These are phyloP conservation scores for Podila verticillata DNA, from an alignment of 192 early-diverging fungal genomes.

Conservation along the genomic window DNA sequence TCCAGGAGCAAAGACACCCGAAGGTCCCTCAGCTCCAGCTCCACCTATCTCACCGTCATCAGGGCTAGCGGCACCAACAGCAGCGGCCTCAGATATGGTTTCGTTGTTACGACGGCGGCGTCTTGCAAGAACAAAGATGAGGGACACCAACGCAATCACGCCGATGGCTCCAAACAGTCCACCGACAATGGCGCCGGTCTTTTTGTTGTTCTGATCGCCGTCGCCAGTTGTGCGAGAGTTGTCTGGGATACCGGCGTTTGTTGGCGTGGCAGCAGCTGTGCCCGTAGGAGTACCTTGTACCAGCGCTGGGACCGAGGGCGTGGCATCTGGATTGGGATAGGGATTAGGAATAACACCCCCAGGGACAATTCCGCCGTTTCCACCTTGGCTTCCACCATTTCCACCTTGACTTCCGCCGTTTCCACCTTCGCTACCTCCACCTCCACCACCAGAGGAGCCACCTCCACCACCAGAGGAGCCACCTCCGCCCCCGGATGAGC, in stretches of 20 bases:
- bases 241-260: conserved; percentile 5
- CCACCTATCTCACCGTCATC: conserved; percentile 2
- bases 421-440: too few relatives aligned
- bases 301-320: conserved; percentile 10
- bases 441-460: too few relatives aligned
- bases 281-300: conserved; percentile 10
- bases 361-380: not conserved
- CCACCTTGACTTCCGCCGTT: too few relatives aligned
- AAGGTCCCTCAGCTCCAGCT: conserved; percentile 1
- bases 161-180: conserved; percentile 5
- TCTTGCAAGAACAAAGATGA: conserved; percentile 25
- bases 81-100: not conserved
- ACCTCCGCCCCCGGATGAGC: too few relatives aligned
- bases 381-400: too few relatives aligned
- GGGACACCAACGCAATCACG: conserved; percentile 16
- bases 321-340: conserved; percentile 25
- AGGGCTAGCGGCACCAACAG: not conserved
- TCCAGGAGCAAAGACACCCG: not conserved
- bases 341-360: conserved; percentile 8
- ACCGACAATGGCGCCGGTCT: conserved; percentile 9
- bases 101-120: conserved; percentile 15
- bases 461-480: too few relatives aligned
- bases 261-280: not conserved
- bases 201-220: not conserved
- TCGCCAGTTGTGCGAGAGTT: conserved; percentile 5